Conservation (phyloP, 2,329 filamentous ascomycete genomes). For the Colletotrichum musicola region DNA sequence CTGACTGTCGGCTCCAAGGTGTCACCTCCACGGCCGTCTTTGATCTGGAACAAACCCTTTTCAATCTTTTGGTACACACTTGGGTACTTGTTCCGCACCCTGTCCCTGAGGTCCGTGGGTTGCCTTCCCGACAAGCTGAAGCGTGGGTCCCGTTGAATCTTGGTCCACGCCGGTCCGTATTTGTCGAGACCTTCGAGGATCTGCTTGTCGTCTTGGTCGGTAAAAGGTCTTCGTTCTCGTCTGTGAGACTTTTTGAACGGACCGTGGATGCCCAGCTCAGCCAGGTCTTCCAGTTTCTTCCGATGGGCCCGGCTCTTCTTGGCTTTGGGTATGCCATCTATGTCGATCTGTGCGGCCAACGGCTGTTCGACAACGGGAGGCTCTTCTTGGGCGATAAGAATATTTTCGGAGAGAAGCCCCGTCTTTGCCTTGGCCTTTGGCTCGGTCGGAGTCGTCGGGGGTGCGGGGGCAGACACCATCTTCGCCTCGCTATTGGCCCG, state of each 20-base stretch:
- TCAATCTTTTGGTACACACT: slow-evolving; percentile 69
- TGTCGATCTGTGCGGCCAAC: slow-evolving; percentile 43
- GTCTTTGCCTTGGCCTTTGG: slow-evolving; percentile 57
- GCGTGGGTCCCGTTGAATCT: slow-evolving; percentile 70
- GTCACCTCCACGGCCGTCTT: slow-evolving; percentile 55
- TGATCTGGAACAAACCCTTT: slow-evolving; percentile 63
- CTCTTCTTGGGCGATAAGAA: slow-evolving; percentile 63
- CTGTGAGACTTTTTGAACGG: slow-evolving; percentile 74
- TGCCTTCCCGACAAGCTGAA: slow-evolving; percentile 71
- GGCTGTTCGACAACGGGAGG: slow-evolving; percentile 42
- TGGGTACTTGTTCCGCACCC: slow-evolving; percentile 74
- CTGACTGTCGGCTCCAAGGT: slow-evolving; percentile 65
- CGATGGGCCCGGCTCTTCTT: slow-evolving; percentile 67
- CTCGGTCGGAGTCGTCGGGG: slow-evolving; percentile 40
- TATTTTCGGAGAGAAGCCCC: slow-evolving; percentile 67
- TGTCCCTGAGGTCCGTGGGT: slow-evolving; percentile 73
- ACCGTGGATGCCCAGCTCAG: slow-evolving; percentile 69
- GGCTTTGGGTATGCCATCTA: slow-evolving; percentile 53
- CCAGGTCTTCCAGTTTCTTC: slow-evolving; percentile 68
- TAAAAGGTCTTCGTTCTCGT: slow-evolving; percentile 71
- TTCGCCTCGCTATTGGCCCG: slow-evolving; percentile 51
- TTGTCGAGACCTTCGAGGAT: slow-evolving; percentile 71
- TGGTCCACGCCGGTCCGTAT: slow-evolving; percentile 75
- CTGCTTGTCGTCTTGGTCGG: slow-evolving; percentile 71
- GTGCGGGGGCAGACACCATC: slow-evolving; percentile 34